These are phyloP conservation scores for Physocladia obscura DNA, from an alignment of 192 early-diverging fungal species.

Conservation along the genomic window DNA sequence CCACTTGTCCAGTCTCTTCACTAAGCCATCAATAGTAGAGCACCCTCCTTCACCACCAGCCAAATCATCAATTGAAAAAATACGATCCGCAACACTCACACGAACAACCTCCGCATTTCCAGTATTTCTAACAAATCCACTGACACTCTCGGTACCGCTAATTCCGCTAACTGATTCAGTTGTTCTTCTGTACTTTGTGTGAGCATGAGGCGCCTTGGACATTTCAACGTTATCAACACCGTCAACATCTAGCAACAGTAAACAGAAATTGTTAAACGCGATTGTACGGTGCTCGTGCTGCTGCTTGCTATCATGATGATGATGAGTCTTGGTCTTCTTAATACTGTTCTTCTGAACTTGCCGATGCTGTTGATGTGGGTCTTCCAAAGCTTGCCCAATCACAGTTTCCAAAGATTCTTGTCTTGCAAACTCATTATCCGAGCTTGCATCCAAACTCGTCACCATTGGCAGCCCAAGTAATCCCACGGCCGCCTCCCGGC, in stretches of 20 bases:
- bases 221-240: constrained; percentile 27
- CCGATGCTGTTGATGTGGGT: no score
- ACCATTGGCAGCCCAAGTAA: no score
- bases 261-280: constrained; percentile 28
- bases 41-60: background rate
- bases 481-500: no score
- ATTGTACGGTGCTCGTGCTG: background rate
- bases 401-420: no score
- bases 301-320: no score
- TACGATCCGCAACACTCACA: background rate
- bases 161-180: background rate
- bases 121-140: no score
- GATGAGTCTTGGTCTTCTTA: no score
- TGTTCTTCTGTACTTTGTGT: constrained; percentile 28
- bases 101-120: background rate
- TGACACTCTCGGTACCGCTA: no score
- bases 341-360: no score
- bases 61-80: constrained; percentile 4
- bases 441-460: no score
- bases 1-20: background rate
- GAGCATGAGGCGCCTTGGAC: constrained; percentile 13
- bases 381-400: no score
- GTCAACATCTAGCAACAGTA: constrained; percentile 34
- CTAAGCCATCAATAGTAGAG: background rate
- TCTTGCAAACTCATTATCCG: no score